phyloP scores from a whole-genome alignment of 106 monocot genomes.

The Vanilla planifolia region DNA sequence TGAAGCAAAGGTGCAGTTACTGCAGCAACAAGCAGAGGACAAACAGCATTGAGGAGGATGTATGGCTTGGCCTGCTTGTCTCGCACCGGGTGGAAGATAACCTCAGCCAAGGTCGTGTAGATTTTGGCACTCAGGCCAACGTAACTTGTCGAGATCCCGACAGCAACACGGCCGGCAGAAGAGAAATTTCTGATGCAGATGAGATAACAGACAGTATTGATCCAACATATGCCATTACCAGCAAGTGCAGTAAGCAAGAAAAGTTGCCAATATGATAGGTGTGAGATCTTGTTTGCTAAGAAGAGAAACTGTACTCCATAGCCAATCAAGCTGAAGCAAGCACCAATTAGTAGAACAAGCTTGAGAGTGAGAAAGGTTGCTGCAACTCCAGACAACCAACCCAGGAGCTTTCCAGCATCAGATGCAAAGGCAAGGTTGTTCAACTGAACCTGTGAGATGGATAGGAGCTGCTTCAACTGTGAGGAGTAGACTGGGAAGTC shows the following conservation, averaged over 20 bases:
- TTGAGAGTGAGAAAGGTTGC: constrained; percentile 47
- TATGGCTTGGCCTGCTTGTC: constrained; percentile 28
- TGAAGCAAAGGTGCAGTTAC: constrained; percentile 27
- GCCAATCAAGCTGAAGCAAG: constrained; percentile 57
- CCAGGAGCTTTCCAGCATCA: constrained; percentile 74
- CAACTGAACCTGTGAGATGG: constrained; percentile 69
- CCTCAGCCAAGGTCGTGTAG: constrained; percentile 40
- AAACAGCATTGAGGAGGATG: constrained; percentile 57
- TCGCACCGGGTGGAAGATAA: constrained; percentile 11
- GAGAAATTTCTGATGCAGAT: constrained; percentile 62
- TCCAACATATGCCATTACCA: constrained; percentile 84
- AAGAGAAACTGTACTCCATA: constrained; percentile 79
- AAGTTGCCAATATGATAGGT: constrained; percentile 52
- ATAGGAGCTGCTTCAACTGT: constrained; percentile 60
- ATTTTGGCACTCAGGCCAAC: constrained; percentile 61
- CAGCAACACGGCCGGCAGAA: constrained; percentile 27
- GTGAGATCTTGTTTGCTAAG: constrained; percentile 21
- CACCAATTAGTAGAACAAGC: constrained; percentile 47
- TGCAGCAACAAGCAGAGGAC: constrained; percentile 32
- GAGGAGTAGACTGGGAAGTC: constrained; percentile 87
- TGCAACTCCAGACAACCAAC: constrained; percentile 65
- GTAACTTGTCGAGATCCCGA: constrained; percentile 67
- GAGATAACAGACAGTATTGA: constrained; percentile 76
- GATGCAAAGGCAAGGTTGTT: constrained; percentile 80
- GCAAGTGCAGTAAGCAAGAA: constrained; percentile 48